Evolutionary conservation across 1,284 basidiomycete species (phyloP).

Genomic region (Sanguinoderma infundibulare): DNA sequence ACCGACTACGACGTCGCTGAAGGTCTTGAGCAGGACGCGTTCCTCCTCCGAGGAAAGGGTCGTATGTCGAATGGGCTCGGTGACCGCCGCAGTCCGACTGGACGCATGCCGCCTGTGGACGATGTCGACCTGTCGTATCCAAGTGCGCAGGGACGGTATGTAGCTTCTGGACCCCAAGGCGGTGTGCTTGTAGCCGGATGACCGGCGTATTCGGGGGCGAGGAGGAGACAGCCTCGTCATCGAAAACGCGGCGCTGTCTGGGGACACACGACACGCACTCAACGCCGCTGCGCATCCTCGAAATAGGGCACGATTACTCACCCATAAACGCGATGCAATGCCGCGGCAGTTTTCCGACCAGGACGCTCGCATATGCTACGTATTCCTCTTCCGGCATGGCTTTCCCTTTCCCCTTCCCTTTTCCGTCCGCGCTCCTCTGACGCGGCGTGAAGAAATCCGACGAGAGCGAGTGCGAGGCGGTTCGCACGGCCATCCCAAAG

Average conservation of each 20-base stretch:
- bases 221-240: constrained; percentile 12
- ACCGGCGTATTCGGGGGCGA: constrained; percentile 30
- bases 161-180: constrained; percentile 21
- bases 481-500: constrained; percentile 27
- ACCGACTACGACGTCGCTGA: constrained; percentile 14
- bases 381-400: constrained; percentile 38
- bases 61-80: constrained; percentile 6
- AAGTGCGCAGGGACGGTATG: constrained; percentile 26
- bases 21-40: constrained; percentile 9
- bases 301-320: constrained; percentile 14
- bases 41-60: neutral
- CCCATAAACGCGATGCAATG: constrained; percentile 3
- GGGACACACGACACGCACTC: constrained; percentile 2
- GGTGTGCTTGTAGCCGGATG: constrained; percentile 22
- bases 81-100: constrained; percentile 13
- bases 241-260: constrained; percentile 12
- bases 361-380: constrained; percentile 15
- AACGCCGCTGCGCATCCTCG: constrained; percentile 3
- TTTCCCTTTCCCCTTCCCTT: constrained; percentile 63
- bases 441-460: constrained; percentile 60
- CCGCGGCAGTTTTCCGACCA: neutral
- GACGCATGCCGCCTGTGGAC: constrained; percentile 33
- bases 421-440: constrained; percentile 52
- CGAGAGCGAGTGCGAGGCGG: constrained; percentile 37
- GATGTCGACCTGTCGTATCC: constrained; percentile 22